phyloP scores from a whole-genome alignment of 768 basidiomycete genomes.

The Dacryopinax primogenitus region DNA sequence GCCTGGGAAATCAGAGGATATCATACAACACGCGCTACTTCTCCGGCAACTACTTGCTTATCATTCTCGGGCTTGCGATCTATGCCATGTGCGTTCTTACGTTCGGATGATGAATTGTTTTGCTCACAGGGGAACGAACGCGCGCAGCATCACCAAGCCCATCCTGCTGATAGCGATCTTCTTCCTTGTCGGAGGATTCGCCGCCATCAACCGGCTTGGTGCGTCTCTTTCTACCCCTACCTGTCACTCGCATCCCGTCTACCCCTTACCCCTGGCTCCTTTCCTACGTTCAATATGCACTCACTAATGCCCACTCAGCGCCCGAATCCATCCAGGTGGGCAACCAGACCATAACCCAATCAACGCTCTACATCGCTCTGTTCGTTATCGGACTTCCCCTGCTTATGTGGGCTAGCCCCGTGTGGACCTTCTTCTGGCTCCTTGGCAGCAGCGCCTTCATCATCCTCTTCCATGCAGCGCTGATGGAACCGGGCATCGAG shows the following conservation, averaged over 20 bases:
- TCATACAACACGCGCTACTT: slow-evolving; percentile 64
- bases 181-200: slow-evolving; percentile 86
- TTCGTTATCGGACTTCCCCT: slow-evolving; percentile 88
- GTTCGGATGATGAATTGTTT: slow-evolving; percentile 2
- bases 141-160: slow-evolving; percentile 63
- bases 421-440: slow-evolving; percentile 86
- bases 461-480: slow-evolving; percentile 71
- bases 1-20: slow-evolving; percentile 47
- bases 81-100: slow-evolving; percentile 36
- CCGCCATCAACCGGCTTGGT: slow-evolving; percentile 83
- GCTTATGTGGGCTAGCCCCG: slow-evolving; percentile 62
- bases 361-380: slow-evolving; percentile 72
- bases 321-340: slow-evolving; percentile 77
- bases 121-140: background rate
- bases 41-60: slow-evolving; percentile 74
- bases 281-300: too few relatives aligned
- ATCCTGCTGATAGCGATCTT: slow-evolving; percentile 66
- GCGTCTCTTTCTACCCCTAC: slow-evolving; percentile 23
- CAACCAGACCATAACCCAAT: slow-evolving; percentile 72
- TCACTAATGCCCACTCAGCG: slow-evolving; percentile 43
- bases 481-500: slow-evolving; percentile 92
- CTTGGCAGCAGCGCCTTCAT: slow-evolving; percentile 75
- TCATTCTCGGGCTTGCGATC: slow-evolving; percentile 63
- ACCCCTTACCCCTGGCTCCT: slow-evolving; percentile 5
- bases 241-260: background rate